These are phyloP conservation scores for Hevea brasiliensis DNA, from an alignment of 345 rosid genomes.

Conservation along the genomic window DNA sequence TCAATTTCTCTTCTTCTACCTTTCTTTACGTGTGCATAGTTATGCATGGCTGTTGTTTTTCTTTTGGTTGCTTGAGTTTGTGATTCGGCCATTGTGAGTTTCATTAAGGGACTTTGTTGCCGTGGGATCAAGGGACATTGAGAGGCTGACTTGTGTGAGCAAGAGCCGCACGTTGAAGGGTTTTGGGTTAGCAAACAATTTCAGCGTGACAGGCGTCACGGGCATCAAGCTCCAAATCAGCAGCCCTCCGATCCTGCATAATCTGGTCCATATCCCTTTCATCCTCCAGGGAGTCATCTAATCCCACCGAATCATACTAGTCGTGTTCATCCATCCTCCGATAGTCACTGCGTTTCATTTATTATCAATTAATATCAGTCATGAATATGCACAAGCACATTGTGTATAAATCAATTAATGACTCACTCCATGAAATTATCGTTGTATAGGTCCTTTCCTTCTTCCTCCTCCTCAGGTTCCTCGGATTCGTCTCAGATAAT, in stretches of 20 bases:
- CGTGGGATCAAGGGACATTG: too few species aligned
- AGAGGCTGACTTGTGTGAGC: too few species aligned
- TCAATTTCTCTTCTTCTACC: too few species aligned
- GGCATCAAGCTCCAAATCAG: slow-evolving; percentile 68
- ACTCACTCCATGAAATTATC: slow-evolving; percentile 68
- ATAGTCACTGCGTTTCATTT: slow-evolving; percentile 53
- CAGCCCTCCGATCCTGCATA: slow-evolving; percentile 74
- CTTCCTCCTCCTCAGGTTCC: slow-evolving; percentile 58
- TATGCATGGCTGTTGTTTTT: too few species aligned
- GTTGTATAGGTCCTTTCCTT: slow-evolving; percentile 86
- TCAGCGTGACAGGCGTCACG: too few species aligned
- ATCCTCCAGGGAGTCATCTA: slow-evolving; percentile 81
- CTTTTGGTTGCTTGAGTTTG: too few species aligned
- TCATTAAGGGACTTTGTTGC: too few species aligned
- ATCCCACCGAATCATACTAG: slow-evolving; percentile 66
- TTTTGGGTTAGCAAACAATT: too few species aligned
- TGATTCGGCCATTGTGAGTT: too few species aligned
- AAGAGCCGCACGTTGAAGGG: too few species aligned
- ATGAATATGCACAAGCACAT: neutral
- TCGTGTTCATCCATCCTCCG: slow-evolving; percentile 60
- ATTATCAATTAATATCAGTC: neutral
- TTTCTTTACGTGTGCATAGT: too few species aligned
- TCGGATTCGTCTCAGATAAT: slow-evolving; percentile 68
- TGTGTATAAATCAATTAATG: neutral
- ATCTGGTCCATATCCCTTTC: slow-evolving; percentile 77